These are phyloP conservation scores for Wickerhamomyces sp. DNA, from an alignment of 1,139 yeast genomes.

Conservation along the genomic window DNA sequence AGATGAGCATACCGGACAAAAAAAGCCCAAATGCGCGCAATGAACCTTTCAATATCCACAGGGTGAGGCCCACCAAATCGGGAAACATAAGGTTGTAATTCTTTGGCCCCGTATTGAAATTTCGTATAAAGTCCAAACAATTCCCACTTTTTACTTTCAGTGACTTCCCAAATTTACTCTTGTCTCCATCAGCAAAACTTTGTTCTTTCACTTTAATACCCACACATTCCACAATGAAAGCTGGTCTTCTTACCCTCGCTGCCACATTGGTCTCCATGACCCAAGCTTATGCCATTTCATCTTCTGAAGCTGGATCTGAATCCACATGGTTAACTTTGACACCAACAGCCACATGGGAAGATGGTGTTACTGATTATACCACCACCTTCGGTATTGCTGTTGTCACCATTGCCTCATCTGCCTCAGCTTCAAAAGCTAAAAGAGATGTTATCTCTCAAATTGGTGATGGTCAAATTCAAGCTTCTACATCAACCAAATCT, in stretches of 20 bases:
- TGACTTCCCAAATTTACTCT: neutral
- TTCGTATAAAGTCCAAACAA: too few species aligned
- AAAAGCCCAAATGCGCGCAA: too few species aligned
- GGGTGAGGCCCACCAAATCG: too few species aligned
- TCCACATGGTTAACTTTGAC: slow-evolving; percentile 34
- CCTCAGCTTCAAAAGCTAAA: slow-evolving; percentile 33
- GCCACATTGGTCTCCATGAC: slow-evolving; percentile 17
- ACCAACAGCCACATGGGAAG: slow-evolving; percentile 22
- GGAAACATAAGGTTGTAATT: too few species aligned
- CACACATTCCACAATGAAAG: slow-evolving; percentile 10
- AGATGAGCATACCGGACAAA: too few species aligned
- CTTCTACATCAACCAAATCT: slow-evolving; percentile 29
- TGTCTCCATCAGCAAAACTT: neutral
- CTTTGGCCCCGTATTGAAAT: too few species aligned
- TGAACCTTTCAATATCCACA: too few species aligned
- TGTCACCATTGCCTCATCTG: slow-evolving; percentile 49
- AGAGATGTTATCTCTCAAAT: slow-evolving; percentile 22
- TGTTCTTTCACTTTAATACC: neutral
- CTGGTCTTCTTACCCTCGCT: slow-evolving; percentile 33
- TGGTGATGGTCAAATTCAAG: slow-evolving; percentile 8
- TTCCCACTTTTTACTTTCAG: too few species aligned
- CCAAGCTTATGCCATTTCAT: slow-evolving; percentile 10
- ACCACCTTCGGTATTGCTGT: slow-evolving; percentile 38
- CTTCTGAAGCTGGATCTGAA: slow-evolving; percentile 28
- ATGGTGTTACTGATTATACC: slow-evolving; percentile 33